Evolutionary conservation across 139 green algal species (phyloP).

Genomic region (Chlamydomonas sphaeroides): DNA sequence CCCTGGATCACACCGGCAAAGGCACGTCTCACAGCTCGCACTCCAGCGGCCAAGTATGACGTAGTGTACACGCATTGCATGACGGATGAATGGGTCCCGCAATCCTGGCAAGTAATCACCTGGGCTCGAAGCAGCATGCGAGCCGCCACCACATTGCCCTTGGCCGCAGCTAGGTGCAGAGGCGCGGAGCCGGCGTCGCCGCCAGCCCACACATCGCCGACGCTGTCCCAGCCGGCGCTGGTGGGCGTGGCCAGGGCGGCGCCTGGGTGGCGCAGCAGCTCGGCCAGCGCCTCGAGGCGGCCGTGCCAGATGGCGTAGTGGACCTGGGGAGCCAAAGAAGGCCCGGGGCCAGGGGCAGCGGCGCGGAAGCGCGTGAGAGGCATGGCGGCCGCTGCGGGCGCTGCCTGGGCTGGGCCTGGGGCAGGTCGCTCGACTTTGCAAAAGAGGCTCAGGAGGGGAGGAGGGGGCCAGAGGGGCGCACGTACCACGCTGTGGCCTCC

Average conservation of each 20-base stretch:
- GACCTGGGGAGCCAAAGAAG: not conserved
- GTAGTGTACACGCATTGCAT: too few species aligned
- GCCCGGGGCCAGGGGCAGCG: not conserved
- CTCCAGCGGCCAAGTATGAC: too few species aligned
- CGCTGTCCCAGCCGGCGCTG: not conserved
- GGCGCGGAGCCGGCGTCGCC: not conserved
- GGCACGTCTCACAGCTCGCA: too few species aligned
- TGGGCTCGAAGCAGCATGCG: not conserved
- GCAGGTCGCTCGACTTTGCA: not conserved
- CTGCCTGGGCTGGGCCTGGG: too few species aligned
- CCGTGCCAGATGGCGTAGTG: not conserved
- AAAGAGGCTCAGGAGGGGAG: too few species aligned
- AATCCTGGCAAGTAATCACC: too few species aligned
- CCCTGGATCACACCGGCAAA: too few species aligned
- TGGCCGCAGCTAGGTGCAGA: constrained; percentile 3
- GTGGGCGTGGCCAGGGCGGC: not conserved
- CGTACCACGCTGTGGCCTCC: too few species aligned
- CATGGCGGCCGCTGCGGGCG: too few species aligned
- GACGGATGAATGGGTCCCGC: too few species aligned
- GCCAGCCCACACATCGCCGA: not conserved
- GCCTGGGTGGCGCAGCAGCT: constrained; percentile 1
- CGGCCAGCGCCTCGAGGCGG: not conserved
- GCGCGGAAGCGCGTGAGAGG: not conserved
- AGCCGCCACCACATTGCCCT: not conserved
- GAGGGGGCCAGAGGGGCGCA: too few species aligned